A percentile compares a stretch with the other conserved stretches of the same genome.
These are phyloP conservation scores for Ganoderma lucidum DNA, from an alignment of 1,284 basidiomycete species.

Conservation along the genomic window DNA sequence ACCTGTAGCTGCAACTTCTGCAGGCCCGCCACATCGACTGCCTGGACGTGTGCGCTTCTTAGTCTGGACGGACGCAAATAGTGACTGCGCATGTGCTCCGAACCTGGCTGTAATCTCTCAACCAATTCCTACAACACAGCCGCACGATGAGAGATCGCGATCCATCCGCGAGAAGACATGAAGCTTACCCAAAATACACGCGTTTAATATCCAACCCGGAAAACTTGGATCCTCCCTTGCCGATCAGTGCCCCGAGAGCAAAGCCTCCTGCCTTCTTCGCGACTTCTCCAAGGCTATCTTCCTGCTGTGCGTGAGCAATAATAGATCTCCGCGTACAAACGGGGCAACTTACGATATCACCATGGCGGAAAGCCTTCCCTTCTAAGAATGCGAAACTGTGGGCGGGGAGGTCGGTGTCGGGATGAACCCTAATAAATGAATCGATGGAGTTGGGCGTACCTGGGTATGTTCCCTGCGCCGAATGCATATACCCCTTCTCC, in stretches of 20 bases:
- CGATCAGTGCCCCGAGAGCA: conserved; percentile 65
- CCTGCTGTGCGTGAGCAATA: conserved; percentile 48
- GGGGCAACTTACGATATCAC: conserved; percentile 74
- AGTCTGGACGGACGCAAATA: conserved; percentile 3
- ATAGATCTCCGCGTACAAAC: conserved; percentile 13
- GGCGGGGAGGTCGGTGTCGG: not conserved
- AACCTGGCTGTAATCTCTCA: conserved; percentile 84
- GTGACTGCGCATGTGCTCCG: conserved; percentile 19
- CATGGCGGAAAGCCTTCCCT: conserved; percentile 84
- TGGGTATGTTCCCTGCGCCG: conserved; percentile 80
- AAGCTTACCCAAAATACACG: conserved; percentile 76
- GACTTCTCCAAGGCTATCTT: conserved; percentile 71
- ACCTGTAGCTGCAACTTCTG: conserved; percentile 79
- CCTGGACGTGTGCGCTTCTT: conserved; percentile 51
- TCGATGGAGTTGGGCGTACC: conserved; percentile 49
- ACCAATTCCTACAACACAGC: conserved; percentile 65
- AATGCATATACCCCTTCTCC: conserved; percentile 71
- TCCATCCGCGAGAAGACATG: not conserved
- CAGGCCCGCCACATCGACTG: conserved; percentile 84
- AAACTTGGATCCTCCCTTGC: conserved; percentile 75
- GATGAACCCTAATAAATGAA: conserved; percentile 12
- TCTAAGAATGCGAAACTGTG: conserved; percentile 76
- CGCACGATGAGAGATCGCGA: not conserved
- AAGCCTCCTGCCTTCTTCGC: conserved; percentile 72
- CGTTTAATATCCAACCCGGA: conserved; percentile 76